Evolutionary conservation across 2,329 filamentous ascomycete species (phyloP).

Genomic region (Dactylellina haptotyla): DNA sequence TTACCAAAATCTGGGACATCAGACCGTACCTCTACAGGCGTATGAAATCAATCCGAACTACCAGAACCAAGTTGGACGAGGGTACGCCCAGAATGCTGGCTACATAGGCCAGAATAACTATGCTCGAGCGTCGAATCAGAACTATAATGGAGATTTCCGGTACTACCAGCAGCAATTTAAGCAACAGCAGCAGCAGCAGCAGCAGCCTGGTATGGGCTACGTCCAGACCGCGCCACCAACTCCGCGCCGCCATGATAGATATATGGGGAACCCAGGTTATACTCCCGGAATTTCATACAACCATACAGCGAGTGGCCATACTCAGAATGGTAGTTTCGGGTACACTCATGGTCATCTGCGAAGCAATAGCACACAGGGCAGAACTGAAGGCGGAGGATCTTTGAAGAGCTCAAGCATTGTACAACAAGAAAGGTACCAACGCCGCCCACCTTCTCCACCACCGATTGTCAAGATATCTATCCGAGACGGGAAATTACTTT

Average conservation of each 20-base stretch:
- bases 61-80: background rate
- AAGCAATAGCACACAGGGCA: conserved; percentile 9
- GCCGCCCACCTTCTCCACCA: conserved; percentile 30
- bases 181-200: background rate
- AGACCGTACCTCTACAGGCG: background rate
- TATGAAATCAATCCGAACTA: conserved; percentile 18
- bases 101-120: background rate
- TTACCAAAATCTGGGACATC: background rate
- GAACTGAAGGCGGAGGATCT: conserved; percentile 4
- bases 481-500: conserved; percentile 29
- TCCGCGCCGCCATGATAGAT: conserved; percentile 19
- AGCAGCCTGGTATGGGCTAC: background rate
- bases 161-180: background rate
- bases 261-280: conserved; percentile 6
- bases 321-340: background rate
- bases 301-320: background rate
- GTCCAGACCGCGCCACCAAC: conserved; percentile 38
- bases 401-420: conserved; percentile 6
- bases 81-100: background rate
- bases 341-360: conserved; percentile 17
- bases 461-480: conserved; percentile 39
- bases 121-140: background rate
- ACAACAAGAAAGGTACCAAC: conserved; percentile 34
- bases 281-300: background rate
- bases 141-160: conserved; percentile 6